A percentile compares a stretch with the other conserved stretches of the same genome.
These are phyloP conservation scores for Metschnikowia similis DNA, from an alignment of 805 yeast genomes.

Conservation along the genomic window DNA sequence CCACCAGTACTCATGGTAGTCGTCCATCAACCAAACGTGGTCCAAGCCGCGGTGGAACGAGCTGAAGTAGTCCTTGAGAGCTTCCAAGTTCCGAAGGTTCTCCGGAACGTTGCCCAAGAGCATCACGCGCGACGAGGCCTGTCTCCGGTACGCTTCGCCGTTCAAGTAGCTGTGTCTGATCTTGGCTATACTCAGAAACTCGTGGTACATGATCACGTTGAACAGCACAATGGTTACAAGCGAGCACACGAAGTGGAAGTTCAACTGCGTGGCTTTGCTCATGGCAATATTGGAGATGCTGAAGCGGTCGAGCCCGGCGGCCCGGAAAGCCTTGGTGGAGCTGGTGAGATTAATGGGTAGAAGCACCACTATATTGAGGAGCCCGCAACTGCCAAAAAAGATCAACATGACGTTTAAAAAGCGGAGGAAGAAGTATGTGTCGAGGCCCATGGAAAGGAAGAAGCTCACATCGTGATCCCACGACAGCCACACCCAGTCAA, in stretches of 20 bases:
- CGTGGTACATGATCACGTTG: constrained; percentile 53
- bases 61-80: constrained; percentile 27
- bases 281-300: constrained; percentile 69
- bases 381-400: constrained; percentile 50
- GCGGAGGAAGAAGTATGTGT: constrained; percentile 69
- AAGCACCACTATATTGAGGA: constrained; percentile 53
- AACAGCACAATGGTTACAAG: constrained; percentile 51
- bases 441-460: constrained; percentile 57
- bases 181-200: constrained; percentile 48
- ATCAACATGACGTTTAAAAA: constrained; percentile 49
- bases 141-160: constrained; percentile 21
- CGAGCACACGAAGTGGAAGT: constrained; percentile 62
- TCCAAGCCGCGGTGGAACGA: constrained; percentile 52
- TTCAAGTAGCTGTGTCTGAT: constrained; percentile 44
- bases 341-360: constrained; percentile 61
- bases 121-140: constrained; percentile 28
- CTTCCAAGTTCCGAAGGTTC: constrained; percentile 21
- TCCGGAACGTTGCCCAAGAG: constrained; percentile 47
- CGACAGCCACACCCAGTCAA: constrained; percentile 54
- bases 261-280: constrained; percentile 43
- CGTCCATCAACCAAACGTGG: constrained; percentile 55
- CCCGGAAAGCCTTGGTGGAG: constrained; percentile 20
- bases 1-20: constrained; percentile 19
- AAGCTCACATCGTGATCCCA: constrained; percentile 36
- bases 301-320: constrained; percentile 57